Evolutionary conservation across 441 rosid species (phyloP), one percentile per base, ranked within the genome.

Genomic region (Euphorbia celastroides): DNA sequence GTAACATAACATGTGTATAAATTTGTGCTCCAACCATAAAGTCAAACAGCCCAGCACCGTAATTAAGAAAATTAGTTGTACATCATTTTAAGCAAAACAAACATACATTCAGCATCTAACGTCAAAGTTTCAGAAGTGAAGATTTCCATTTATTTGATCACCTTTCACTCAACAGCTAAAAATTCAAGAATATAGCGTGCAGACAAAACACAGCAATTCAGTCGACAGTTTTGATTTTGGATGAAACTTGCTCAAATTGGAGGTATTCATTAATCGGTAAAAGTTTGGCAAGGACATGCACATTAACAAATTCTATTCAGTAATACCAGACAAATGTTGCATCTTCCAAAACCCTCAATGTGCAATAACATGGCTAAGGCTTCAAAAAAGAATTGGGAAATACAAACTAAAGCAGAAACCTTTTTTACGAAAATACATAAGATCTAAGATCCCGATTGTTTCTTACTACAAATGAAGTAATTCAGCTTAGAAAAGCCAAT

Each of bases 401-500:
- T 44, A 51, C 20, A 32, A 42, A 52, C 19, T 14, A 14, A 8
- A 54, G 36, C 61, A 67, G 25, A 57, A 57, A 65, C 55, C 19
- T 57, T 65, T 50, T 76, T 58, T 67, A 38, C 60, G 26, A 61
- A 62, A 65, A 67, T 68, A 10, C 22, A 55, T 63, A 69, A 57
- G 62, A 67, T 70, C 79, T 75, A 75, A 61, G 72, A 71, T 70
- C 79, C 70, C 48, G 19, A 57, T 59, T 59, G 55, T 74, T 77
- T 76, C 69, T 72, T 56, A 70, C 67, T 70, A 74, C 70, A 77
- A 17, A 36, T 60, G 41, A 44, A 9, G 16, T 17, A 48, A 55
- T 19, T 70, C 67, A 57, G 70, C 72, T 81, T 50, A 92, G 71
- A 93, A 79, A 67, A 93, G 83, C 97, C 96, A 93, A 65, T 86